phyloP scores from a whole-genome alignment of 768 basidiomycete genomes.

The Boletus vermiculosoides region DNA sequence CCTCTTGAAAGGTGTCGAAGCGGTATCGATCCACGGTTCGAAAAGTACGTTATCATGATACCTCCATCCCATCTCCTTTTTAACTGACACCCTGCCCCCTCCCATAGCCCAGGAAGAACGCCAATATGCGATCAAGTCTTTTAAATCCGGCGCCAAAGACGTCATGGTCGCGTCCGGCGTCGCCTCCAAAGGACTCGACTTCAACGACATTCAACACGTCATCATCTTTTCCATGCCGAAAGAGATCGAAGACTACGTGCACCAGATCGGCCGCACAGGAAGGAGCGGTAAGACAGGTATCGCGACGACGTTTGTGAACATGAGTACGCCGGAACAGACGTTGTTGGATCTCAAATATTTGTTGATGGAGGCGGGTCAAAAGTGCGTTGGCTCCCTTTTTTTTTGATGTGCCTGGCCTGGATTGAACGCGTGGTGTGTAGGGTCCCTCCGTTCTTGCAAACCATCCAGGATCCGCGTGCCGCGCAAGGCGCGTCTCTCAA shows the following conservation, averaged over 20 bases:
- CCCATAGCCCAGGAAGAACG: conserved; percentile 91
- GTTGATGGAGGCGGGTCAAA: conserved; percentile 95
- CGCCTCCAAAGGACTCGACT: conserved; percentile 97
- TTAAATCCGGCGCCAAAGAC: conserved; percentile 96
- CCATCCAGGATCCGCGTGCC: conserved; percentile 87
- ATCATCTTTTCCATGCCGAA: conserved; percentile 99
- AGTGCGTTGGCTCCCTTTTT: conserved; percentile 51
- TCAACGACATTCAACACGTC: conserved; percentile 98
- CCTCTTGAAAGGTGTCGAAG: conserved; percentile 94
- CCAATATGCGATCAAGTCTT: conserved; percentile 97
- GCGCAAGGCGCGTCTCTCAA: conserved; percentile 74
- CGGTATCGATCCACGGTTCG: conserved; percentile 97
- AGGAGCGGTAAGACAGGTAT: conserved; percentile 98
- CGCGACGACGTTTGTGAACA: conserved; percentile 98
- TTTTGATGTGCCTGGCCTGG: background rate
- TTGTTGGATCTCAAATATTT: conserved; percentile 95
- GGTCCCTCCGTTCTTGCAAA: conserved; percentile 88
- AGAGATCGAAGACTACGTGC: conserved; percentile 99
- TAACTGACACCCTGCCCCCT: background rate
- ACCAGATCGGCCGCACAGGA: conserved; percentile 98
- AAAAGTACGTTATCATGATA: conserved; percentile 60
- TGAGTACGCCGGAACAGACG: conserved; percentile 96
- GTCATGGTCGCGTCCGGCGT: conserved; percentile 99
- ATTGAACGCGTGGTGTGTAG: conserved; percentile 38
- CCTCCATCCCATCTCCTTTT: background rate